These are phyloP conservation scores for Diutina rugosa DNA, from an alignment of 1,139 yeast genomes.

Conservation along the genomic window DNA sequence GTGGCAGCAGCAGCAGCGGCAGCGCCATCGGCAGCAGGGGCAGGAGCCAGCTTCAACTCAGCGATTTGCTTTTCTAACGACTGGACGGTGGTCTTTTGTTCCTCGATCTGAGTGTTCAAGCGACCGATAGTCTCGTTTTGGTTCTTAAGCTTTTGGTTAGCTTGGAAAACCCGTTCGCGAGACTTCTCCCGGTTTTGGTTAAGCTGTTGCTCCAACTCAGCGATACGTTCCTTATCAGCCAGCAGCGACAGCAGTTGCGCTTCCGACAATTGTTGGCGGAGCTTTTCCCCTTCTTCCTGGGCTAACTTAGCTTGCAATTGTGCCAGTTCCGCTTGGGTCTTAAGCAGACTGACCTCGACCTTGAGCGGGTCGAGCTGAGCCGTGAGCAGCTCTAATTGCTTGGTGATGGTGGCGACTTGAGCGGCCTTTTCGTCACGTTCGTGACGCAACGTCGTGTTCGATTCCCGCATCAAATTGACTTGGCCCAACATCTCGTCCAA, in stretches of 20 bases:
- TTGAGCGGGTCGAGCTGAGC: background rate
- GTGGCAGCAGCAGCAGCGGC: background rate
- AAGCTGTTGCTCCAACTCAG: background rate
- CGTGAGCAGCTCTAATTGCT: conserved; percentile 10
- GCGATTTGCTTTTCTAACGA: background rate
- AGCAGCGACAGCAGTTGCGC: background rate
- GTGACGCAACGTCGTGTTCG: conserved; percentile 52
- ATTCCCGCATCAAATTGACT: conserved; percentile 59
- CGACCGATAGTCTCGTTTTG: background rate
- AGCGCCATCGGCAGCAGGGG: background rate
- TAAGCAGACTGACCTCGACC: background rate
- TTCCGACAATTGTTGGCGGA: background rate
- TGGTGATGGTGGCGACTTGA: conserved; percentile 16
- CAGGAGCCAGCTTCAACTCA: background rate
- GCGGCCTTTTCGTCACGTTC: conserved; percentile 24
- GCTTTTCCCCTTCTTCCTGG: background rate
- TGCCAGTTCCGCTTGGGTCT: background rate
- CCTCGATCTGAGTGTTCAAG: background rate
- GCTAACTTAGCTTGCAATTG: background rate
- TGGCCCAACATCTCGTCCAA: conserved; percentile 53
- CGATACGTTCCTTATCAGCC: background rate
- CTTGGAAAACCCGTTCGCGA: background rate
- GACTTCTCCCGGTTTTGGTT: background rate
- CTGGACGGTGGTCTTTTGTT: background rate
- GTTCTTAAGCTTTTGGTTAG: background rate